Base-by-base conservation (phyloP, 805 yeast species). In the Candida chauliodis region DNA sequence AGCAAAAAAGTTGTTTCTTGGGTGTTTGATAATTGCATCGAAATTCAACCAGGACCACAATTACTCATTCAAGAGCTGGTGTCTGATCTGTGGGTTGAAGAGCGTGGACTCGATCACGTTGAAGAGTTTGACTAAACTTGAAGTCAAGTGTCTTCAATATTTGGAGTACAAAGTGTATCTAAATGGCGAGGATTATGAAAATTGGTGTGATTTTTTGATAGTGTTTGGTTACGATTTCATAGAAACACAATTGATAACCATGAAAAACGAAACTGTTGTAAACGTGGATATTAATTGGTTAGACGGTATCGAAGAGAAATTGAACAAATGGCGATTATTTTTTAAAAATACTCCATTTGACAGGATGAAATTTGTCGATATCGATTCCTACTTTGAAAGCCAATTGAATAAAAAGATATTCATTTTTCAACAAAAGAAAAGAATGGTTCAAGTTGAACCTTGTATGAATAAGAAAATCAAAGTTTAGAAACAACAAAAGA, bases 1-100 rank as follows among this genome's bases (percentile, higher is more conserved):
- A 36, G 81, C 88, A 6, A 79, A 84, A 49, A 76, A 84, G 44
- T 71, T 79, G 29, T 80, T 87, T 45, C 67, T 87, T 43, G 74
- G 81, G 2, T 74, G 85, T 51, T 56, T 87, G 37, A 83, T 86
- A 37, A 63, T 87, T 26, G 80, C 93, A 3, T 75, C 81, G 37
- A 87, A 87, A 55, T 84, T 79, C 56, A 67, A 73, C 43, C 87
- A 80, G 53, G 95, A 87, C 59, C 75, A 77, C 36, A 82, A 81
- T 53, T 84, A 76, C 58, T 69, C 84, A 21, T 70, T 83, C 48
- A 71, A 69, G 44, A 75, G 84, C 5, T 87, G 95, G 95, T 66
- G 82, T 36, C 75, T 77, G 53, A 79, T 87, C 35, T 75, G 87
- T 23, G 93, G 95, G 0, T 52, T 66, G 48, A 55, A 47, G 16